A percentile compares a stretch with the other conserved stretches of the same genome.
Evolutionary conservation across 73 alveolate genomes (phyloP).

Genomic region (Paramecium biaurelia): DNA sequence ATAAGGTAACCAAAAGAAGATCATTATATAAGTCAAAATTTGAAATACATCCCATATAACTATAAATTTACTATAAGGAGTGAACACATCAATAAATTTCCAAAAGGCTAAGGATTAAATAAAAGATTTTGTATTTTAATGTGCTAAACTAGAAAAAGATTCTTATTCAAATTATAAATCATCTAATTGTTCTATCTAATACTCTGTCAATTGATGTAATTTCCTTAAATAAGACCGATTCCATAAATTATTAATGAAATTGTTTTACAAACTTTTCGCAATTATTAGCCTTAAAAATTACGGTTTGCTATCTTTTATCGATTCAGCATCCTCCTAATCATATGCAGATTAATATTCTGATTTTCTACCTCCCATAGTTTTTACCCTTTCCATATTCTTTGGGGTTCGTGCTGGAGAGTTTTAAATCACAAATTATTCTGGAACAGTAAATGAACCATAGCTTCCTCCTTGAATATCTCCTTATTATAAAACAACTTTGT

Average conservation of each 20-base stretch:
- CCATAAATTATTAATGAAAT: conserved; percentile 23
- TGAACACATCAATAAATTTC: neutral
- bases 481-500: neutral
- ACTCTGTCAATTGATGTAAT: neutral
- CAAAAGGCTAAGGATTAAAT: neutral
- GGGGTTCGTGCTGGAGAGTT: neutral
- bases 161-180: conserved; percentile 9
- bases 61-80: conserved; percentile 30
- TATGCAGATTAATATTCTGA: neutral
- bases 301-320: neutral
- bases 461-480: neutral
- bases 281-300: neutral
- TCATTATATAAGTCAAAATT: neutral
- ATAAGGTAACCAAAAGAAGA: conserved; percentile 32
- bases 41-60: conserved; percentile 1
- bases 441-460: neutral
- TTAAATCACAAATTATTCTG: neutral
- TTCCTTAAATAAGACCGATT: neutral
- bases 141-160: neutral
- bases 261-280: conserved; percentile 4
- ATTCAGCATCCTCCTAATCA: neutral
- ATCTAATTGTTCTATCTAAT: neutral
- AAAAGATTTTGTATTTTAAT: neutral
- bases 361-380: neutral
- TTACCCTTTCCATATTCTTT: neutral